These are phyloP conservation scores for Simplicillium aogashimaense DNA, from an alignment of 2,329 filamentous ascomycete genomes.

Conservation along the genomic window DNA sequence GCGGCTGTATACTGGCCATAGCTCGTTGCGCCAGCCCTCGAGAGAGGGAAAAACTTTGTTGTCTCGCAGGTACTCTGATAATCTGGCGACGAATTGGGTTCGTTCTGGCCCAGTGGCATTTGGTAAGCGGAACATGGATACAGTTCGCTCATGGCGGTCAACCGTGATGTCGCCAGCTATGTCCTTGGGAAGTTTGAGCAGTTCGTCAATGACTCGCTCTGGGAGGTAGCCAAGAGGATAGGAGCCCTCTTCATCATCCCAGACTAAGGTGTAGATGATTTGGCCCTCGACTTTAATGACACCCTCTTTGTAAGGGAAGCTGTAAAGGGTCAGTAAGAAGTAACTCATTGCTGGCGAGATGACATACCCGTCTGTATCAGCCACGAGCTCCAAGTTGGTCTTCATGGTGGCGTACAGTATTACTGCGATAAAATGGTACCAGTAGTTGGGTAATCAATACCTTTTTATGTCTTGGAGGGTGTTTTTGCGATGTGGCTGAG, in stretches of 20 bases:
- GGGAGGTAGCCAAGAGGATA: constrained; percentile 54
- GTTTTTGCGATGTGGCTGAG: neutral
- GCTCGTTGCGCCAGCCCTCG: constrained; percentile 69
- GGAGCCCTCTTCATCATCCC: constrained; percentile 51
- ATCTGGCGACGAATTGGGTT: constrained; percentile 42
- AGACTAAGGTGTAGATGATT: constrained; percentile 56
- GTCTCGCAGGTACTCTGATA: constrained; percentile 59
- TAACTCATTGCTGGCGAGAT: constrained; percentile 1
- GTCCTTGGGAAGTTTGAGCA: constrained; percentile 38
- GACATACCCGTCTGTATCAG: constrained; percentile 44
- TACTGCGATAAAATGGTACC: too few species aligned
- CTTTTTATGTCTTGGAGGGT: neutral
- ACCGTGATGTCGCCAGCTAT: constrained; percentile 52
- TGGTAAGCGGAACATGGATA: constrained; percentile 51
- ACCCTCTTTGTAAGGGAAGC: constrained; percentile 68
- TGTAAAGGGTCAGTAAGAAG: constrained; percentile 20
- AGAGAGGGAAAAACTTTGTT: constrained; percentile 65
- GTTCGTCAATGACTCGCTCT: constrained; percentile 36
- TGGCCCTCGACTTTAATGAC: constrained; percentile 45
- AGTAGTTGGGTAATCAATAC: too few species aligned
- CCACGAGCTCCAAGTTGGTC: constrained; percentile 40
- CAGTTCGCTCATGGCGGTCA: constrained; percentile 46
- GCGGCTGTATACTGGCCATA: constrained; percentile 67
- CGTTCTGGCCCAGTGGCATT: constrained; percentile 47
- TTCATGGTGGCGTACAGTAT: constrained; percentile 14